phyloP scores from a whole-genome alignment of 2,329 filamentous ascomycete species.

The Bipolaris gigantea region DNA sequence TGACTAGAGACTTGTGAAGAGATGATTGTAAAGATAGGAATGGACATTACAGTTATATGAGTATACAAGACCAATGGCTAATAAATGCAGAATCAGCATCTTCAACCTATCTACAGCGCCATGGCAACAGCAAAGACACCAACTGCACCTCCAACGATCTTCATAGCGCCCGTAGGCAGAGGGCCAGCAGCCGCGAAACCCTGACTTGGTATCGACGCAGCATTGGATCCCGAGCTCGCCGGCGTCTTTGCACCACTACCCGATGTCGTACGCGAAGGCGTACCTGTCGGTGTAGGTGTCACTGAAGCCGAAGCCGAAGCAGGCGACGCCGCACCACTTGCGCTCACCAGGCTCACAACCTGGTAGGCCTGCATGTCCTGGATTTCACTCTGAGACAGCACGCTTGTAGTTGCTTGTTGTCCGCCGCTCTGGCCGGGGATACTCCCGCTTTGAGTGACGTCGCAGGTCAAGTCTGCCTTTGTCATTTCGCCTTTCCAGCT shows the following conservation, averaged over 20 bases:
- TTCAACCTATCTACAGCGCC: slow-evolving; percentile 20
- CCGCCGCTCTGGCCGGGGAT: background rate
- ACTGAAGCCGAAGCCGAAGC: slow-evolving; percentile 12
- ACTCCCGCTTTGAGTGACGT: slow-evolving; percentile 16
- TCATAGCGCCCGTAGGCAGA: slow-evolving; percentile 23
- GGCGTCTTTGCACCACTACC: slow-evolving; percentile 11
- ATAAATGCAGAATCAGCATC: background rate
- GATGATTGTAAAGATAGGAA: background rate
- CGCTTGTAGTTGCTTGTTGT: background rate
- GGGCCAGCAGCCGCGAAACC: slow-evolving; percentile 24
- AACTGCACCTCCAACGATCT: slow-evolving; percentile 27
- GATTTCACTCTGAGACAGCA: slow-evolving; percentile 12
- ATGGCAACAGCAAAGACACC: slow-evolving; percentile 29
- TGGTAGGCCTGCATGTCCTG: slow-evolving; percentile 5
- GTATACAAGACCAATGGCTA: background rate
- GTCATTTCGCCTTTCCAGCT: slow-evolving; percentile 26
- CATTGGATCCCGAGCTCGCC: slow-evolving; percentile 14
- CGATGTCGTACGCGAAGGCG: background rate
- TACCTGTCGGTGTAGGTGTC: background rate
- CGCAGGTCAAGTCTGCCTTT: slow-evolving; percentile 29
- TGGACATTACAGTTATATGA: background rate
- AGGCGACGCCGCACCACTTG: slow-evolving; percentile 6
- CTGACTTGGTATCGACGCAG: slow-evolving; percentile 11
- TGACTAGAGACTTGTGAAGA: background rate
- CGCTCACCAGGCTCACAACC: slow-evolving; percentile 19